Evolutionary conservation across 768 basidiomycete species (phyloP), one percentile per base, ranked within the genome.

Genomic region (Hortiboletus campestris): DNA sequence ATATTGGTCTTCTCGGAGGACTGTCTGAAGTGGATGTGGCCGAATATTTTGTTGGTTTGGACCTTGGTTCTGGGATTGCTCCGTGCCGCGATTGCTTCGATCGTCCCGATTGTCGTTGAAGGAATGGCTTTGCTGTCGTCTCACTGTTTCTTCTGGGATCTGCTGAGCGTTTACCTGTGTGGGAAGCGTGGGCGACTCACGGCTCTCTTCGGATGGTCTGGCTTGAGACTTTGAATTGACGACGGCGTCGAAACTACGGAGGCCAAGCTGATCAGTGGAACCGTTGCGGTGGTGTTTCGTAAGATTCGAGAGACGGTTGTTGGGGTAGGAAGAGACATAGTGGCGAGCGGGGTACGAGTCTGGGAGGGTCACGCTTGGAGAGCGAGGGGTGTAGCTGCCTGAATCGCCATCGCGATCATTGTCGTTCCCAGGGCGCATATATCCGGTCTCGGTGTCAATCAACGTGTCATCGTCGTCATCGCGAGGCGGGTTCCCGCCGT

Each of bases 351-450:
- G 63, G 29, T 74, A 70, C 35, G 72, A 66, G 2, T 84, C 82
- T 2, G 86, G 85, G 17, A 88, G 74, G n/a, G 73, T 76, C 13
- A 77, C 78, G 32, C 81, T 80, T 1, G 86, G 85, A 3, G 88
- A 89, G 22, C 86, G 80, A 6, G 88, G 88, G 1, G 88, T 90
- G 59, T 80, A 85, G 7, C 77, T 75, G 22, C 78, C 81, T 17
- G 79, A 81, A 39, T 84, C 82, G 34, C 81, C 78, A 17, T 76
- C 72, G 53, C 66, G 76, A 32, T 77, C 75, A 22, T 74, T 68
- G 42, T 50, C 69, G 56, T 41, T 69, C 25, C 59, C 76, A 76
- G 44, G 71, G 49, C 43, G 67, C 68, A 44, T 72, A 38, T 71
- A 66, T 6, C 73, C 63, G 16, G 60, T 68, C 39, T 72, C 74